A percentile compares a stretch with the other conserved stretches of the same genome.
These are phyloP conservation scores for Glycine soja DNA, from an alignment of 306 rosid genomes.

Conservation along the genomic window DNA sequence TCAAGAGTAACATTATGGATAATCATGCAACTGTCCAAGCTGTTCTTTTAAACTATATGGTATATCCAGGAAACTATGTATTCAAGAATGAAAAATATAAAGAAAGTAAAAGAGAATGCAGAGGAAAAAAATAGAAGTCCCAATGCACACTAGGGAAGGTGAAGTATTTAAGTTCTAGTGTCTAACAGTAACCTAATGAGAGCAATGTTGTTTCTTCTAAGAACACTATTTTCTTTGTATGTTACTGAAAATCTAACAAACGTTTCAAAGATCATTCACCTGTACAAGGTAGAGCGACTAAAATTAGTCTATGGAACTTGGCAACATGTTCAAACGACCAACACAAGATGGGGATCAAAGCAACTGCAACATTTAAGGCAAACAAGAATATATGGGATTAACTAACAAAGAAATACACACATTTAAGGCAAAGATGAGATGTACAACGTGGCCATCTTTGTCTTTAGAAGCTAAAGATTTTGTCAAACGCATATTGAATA, in stretches of 20 bases:
- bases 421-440: slow-evolving; percentile 85
- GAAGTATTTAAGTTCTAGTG: neutral
- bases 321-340: slow-evolving; percentile 89
- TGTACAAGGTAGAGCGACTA: slow-evolving; percentile 85
- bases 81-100: no score
- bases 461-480: no score
- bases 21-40: neutral
- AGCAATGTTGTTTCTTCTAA: neutral
- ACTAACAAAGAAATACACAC: slow-evolving; percentile 56
- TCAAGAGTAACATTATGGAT: neutral
- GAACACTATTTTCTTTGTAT: slow-evolving; percentile 12
- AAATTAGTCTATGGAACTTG: slow-evolving; percentile 95
- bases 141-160: slow-evolving; percentile 16
- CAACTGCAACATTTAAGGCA: slow-evolving; percentile 71
- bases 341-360: slow-evolving; percentile 88
- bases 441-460: no score
- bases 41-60: slow-evolving; percentile 6
- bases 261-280: slow-evolving; percentile 55
- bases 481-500: no score
- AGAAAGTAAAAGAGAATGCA: no score
- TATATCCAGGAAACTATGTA: no score
- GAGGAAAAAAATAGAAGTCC: no score
- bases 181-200: neutral
- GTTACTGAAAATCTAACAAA: neutral
- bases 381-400: slow-evolving; percentile 28